Conservation (phyloP, 1,139 yeast species). For the Taphrina flavorubra region DNA sequence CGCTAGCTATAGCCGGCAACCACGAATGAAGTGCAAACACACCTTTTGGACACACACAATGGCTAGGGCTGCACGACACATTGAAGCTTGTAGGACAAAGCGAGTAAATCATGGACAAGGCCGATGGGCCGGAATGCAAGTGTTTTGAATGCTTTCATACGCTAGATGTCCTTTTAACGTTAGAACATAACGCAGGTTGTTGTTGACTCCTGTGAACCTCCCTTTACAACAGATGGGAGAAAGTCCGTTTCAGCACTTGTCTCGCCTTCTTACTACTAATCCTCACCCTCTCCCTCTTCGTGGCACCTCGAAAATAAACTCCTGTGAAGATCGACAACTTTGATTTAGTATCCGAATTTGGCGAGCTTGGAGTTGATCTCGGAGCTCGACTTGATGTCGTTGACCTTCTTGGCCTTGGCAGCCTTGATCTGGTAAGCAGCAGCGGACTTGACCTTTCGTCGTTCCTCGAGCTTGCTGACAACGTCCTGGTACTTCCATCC, state of each 20-base stretch:
- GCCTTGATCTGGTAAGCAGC: conserved; percentile 99
- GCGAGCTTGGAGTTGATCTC: conserved; percentile 78
- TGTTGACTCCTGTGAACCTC: conserved; percentile 12
- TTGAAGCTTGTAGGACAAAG: too few relatives aligned
- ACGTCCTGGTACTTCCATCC: conserved; percentile 99
- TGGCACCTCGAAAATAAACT: conserved; percentile 3
- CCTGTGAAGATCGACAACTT: neutral
- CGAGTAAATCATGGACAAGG: neutral
- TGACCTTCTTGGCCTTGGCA: conserved; percentile 84
- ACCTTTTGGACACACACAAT: too few relatives aligned
- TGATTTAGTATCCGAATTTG: conserved; percentile 72
- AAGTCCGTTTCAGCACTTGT: neutral
- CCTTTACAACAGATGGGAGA: conserved; percentile 5
- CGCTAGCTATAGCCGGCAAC: neutral
- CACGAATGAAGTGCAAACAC: neutral
- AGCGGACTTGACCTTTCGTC: conserved; percentile 99
- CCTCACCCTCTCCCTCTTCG: conserved; percentile 1
- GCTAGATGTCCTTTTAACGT: conserved; percentile 10
- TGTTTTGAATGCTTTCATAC: conserved; percentile 27
- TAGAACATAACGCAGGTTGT: conserved; percentile 16
- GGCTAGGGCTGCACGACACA: too few relatives aligned
- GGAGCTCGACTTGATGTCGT: conserved; percentile 82
- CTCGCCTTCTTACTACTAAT: conserved; percentile 12
- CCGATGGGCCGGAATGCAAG: neutral
- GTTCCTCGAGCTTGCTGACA: conserved; percentile 97